phyloP scores from a whole-genome alignment of 345 rosid species.

The Cardamine resedifolia region DNA sequence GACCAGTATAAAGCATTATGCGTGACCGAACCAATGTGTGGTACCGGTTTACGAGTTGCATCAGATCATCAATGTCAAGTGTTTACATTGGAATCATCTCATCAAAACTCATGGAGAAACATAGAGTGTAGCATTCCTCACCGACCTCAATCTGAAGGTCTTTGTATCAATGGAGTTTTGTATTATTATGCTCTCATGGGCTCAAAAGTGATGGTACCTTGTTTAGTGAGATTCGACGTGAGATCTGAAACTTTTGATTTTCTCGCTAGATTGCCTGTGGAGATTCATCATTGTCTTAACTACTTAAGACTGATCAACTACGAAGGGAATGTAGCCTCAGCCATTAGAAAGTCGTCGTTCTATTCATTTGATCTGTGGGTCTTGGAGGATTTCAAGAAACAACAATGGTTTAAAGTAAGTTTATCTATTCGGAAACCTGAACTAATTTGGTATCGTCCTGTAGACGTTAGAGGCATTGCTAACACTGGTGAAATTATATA shows the following conservation, averaged over 20 bases:
- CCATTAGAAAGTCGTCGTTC: too few species aligned
- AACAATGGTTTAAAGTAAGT: background rate
- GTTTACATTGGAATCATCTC: background rate
- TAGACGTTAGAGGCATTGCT: slow-evolving; percentile 12
- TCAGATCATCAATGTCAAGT: background rate
- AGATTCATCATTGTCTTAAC: background rate
- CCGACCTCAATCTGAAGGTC: background rate
- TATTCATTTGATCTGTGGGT: background rate
- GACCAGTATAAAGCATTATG: slow-evolving; percentile 12
- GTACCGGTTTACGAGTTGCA: too few species aligned
- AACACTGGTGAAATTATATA: background rate
- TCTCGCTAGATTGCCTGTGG: background rate
- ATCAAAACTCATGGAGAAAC: background rate
- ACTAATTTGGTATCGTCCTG: background rate
- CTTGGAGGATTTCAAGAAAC: background rate
- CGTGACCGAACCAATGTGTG: background rate
- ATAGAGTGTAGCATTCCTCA: background rate
- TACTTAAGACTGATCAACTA: background rate
- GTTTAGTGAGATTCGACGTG: too few species aligned
- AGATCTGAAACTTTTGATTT: slow-evolving; percentile 3
- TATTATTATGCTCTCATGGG: slow-evolving; percentile 1
- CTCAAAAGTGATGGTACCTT: too few species aligned
- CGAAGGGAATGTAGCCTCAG: background rate
- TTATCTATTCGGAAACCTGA: too few species aligned
- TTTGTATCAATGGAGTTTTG: slow-evolving; percentile 1